phyloP scores from a whole-genome alignment of 2,329 filamentous ascomycete genomes.

The Cercospora citrullina region DNA sequence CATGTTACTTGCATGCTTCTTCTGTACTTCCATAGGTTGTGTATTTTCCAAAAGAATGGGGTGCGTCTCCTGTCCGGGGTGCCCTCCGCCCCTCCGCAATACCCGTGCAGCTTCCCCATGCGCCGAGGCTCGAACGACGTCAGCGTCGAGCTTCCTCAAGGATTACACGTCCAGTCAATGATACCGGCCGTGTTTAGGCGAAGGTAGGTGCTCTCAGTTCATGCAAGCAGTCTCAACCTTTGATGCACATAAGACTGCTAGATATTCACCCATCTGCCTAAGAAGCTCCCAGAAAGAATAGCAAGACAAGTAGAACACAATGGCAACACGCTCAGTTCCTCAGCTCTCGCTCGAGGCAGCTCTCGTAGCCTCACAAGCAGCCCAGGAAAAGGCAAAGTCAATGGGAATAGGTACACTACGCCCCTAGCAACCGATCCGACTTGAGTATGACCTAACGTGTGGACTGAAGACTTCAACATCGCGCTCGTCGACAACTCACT shows the following conservation, averaged over 20 bases:
- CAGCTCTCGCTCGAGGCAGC: conserved; percentile 40
- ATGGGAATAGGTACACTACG: conserved; percentile 40
- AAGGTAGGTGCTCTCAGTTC: neutral
- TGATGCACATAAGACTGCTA: neutral
- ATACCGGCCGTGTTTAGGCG: conserved; percentile 11
- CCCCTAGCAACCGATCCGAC: neutral
- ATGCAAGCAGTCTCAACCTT: neutral
- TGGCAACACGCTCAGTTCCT: conserved; percentile 38
- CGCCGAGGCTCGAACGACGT: conserved; percentile 2
- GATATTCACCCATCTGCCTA: neutral
- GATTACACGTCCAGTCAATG: neutral
- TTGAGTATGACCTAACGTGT: neutral
- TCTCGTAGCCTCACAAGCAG: conserved; percentile 37
- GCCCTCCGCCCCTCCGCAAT: neutral
- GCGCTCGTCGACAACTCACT: conserved; percentile 50
- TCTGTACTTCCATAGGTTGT: neutral
- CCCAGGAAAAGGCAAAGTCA: conserved; percentile 40
- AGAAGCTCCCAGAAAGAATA: neutral
- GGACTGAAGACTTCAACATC: conserved; percentile 49
- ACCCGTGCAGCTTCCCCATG: conserved; percentile 3
- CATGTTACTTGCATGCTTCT: neutral
- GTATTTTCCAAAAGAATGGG: neutral
- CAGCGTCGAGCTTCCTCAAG: conserved; percentile 3
- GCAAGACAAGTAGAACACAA: conserved; percentile 14
- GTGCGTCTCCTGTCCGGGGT: neutral